phyloP scores from a whole-genome alignment of 768 basidiomycete species.

The Obba rivulosa region DNA sequence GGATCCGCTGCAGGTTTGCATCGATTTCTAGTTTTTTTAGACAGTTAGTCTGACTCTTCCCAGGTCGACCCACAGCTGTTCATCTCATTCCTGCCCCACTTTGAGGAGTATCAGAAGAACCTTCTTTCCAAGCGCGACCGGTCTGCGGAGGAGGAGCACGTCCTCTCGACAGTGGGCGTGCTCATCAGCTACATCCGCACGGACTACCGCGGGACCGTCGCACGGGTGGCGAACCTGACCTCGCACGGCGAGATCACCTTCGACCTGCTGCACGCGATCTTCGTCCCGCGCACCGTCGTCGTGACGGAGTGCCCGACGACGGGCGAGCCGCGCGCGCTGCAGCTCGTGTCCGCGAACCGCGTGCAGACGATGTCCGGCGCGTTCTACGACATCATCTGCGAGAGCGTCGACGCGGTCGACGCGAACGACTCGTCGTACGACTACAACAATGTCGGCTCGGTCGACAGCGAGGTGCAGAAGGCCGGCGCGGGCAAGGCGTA shows the following conservation, averaged over 20 bases:
- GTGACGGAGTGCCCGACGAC: constrained; percentile 47
- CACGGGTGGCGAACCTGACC: constrained; percentile 40
- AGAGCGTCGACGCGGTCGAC: constrained; percentile 49
- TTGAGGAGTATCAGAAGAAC: constrained; percentile 38
- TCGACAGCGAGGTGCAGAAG: constrained; percentile 35
- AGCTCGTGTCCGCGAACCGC: constrained; percentile 34
- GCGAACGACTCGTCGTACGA: constrained; percentile 4
- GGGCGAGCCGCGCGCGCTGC: constrained; percentile 45
- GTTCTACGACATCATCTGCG: constrained; percentile 41
- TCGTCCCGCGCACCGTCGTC: constrained; percentile 48
- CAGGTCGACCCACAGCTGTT: constrained; percentile 53
- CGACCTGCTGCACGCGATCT: constrained; percentile 48
- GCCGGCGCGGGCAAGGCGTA: constrained; percentile 30
- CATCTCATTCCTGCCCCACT: constrained; percentile 44
- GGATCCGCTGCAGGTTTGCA: constrained; percentile 47
- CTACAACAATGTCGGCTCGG: constrained; percentile 16
- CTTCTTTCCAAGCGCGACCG: constrained; percentile 31
- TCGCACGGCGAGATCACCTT: constrained; percentile 54
- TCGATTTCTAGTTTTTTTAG: neutral
- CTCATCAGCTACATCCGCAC: constrained; percentile 43
- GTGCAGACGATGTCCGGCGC: constrained; percentile 29
- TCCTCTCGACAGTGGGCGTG: constrained; percentile 41
- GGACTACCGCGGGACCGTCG: constrained; percentile 45
- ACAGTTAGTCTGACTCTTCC: neutral
- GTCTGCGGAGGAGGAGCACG: constrained; percentile 35